A percentile compares a stretch with the other conserved stretches of the same genome.
Conservation (phyloP, 306 rosid species). For the Coriaria nepalensis region DNA sequence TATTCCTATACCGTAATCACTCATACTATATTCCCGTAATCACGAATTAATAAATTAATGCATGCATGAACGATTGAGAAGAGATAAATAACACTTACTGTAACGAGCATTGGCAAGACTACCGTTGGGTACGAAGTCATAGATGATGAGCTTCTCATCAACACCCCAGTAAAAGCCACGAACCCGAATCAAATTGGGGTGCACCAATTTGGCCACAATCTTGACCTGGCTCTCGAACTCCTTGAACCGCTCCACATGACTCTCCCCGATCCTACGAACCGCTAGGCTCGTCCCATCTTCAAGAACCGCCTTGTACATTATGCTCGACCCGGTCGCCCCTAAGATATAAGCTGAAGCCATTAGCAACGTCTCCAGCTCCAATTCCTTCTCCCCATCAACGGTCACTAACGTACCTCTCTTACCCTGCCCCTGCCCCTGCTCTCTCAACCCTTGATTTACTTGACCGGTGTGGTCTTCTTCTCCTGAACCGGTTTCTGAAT, state of each 20-base stretch:
- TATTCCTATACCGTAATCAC: not conserved
- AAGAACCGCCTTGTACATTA: slow-evolving; percentile 85
- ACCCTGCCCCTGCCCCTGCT: slow-evolving; percentile 15
- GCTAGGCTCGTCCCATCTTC: slow-evolving; percentile 77
- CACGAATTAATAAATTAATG: not conserved
- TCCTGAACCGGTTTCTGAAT: slow-evolving; percentile 28
- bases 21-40: not conserved
- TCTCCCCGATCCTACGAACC: slow-evolving; percentile 83
- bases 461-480: slow-evolving; percentile 13
- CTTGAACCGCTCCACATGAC: slow-evolving; percentile 61
- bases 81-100: slow-evolving; percentile 36
- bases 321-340: slow-evolving; percentile 93
- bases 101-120: slow-evolving; percentile 70
- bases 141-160: slow-evolving; percentile 76
- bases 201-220: slow-evolving; percentile 61
- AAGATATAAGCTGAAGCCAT: slow-evolving; percentile 82
- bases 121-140: slow-evolving; percentile 57
- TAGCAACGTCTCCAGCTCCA: slow-evolving; percentile 65
- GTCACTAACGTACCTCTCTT: slow-evolving; percentile 63
- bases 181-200: slow-evolving; percentile 58
- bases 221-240: slow-evolving; percentile 75
- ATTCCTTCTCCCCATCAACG: slow-evolving; percentile 63
- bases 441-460: slow-evolving; percentile 19
- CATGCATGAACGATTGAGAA: not conserved
- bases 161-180: slow-evolving; percentile 72